Percentiles rank a stretch among this genome's conserved stretches.
phyloP scores from a whole-genome alignment of 1,284 basidiomycete genomes.

The Cryptococcus sp. region DNA sequence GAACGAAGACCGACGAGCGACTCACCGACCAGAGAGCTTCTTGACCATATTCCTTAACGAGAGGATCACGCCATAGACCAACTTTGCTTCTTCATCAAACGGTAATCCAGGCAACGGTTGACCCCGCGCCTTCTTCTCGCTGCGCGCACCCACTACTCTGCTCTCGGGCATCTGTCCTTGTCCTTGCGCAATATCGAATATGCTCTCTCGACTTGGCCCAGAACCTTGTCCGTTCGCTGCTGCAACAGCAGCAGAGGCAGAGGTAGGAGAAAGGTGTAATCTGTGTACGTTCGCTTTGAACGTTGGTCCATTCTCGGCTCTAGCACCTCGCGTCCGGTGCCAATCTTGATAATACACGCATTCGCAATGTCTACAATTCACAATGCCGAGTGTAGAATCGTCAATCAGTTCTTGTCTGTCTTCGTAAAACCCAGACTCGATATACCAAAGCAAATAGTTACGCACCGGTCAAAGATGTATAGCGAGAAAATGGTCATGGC shows the following conservation, averaged over 20 bases:
- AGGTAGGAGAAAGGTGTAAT: too few species aligned
- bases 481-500: conserved; percentile 80
- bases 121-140: conserved; percentile 1
- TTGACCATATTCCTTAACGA: conserved; percentile 92
- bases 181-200: neutral
- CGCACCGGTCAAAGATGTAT: conserved; percentile 84
- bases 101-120: conserved; percentile 58
- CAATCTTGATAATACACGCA: conserved; percentile 94
- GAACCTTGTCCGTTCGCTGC: too few species aligned
- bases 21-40: conserved; percentile 82
- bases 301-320: neutral
- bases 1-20: conserved; percentile 6
- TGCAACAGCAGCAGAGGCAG: too few species aligned
- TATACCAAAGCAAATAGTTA: neutral
- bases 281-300: too few species aligned
- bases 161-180: neutral
- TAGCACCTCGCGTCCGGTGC: conserved; percentile 66
- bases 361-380: conserved; percentile 71
- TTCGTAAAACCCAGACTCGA: too few species aligned
- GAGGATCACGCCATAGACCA: conserved; percentile 93
- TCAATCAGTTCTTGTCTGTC: neutral
- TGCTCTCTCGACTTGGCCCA: neutral
- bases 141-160: conserved; percentile 1
- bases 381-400: too few species aligned
- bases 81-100: conserved; percentile 96